Percentiles rank a stretch among this genome's conserved stretches.
phyloP scores from a whole-genome alignment of 495 filamentous ascomycete genomes.

The Darksidea phi region DNA sequence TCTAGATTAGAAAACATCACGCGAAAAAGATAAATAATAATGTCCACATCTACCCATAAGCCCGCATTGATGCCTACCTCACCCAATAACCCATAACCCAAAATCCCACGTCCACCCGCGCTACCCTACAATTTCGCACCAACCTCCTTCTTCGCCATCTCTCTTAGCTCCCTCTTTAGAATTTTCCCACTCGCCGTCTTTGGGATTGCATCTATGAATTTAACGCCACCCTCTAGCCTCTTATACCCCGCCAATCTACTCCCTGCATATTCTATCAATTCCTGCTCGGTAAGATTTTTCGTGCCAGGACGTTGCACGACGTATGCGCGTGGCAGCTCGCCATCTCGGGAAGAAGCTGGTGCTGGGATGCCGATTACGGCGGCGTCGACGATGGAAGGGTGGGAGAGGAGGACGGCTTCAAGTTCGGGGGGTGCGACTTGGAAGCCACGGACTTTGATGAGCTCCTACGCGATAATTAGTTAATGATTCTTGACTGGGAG shows the following conservation, averaged over 20 bases:
- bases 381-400: constrained; percentile 26
- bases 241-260: constrained; percentile 23
- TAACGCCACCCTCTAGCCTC: constrained; percentile 15
- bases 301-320: constrained; percentile 29
- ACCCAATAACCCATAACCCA: no score
- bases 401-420: constrained; percentile 23
- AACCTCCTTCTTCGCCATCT: constrained; percentile 8
- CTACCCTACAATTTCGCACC: not conserved
- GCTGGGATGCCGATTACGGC: constrained; percentile 27
- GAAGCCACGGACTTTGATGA: constrained; percentile 35
- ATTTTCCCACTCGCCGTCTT: constrained; percentile 28
- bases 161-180: constrained; percentile 20
- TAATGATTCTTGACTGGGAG: not conserved
- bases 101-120: not conserved
- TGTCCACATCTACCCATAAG: no score
- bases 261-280: constrained; percentile 22
- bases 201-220: constrained; percentile 18
- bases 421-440: constrained; percentile 33
- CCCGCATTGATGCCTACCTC: no score
- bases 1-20: no score
- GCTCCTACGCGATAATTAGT: constrained; percentile 21
- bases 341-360: constrained; percentile 10
- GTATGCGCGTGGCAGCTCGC: constrained; percentile 39
- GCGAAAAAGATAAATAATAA: no score
- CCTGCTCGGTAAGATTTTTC: constrained; percentile 14